These are phyloP conservation scores for Colletotrichum liriopes DNA, from an alignment of 2,329 filamentous ascomycete genomes.

Conservation along the genomic window DNA sequence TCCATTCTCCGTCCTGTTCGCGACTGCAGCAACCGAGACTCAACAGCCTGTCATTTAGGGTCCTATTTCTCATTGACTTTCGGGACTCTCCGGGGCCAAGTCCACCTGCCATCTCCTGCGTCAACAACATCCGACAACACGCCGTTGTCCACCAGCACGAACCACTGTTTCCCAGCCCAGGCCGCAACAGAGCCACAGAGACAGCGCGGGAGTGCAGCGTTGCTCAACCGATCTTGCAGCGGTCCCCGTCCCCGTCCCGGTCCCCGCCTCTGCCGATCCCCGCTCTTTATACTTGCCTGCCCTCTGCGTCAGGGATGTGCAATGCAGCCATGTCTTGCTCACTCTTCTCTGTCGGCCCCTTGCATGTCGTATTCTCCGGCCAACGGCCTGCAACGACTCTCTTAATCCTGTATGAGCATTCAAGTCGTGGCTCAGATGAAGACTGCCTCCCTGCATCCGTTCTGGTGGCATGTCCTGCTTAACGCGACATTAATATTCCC, in stretches of 20 bases:
- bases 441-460: too few species aligned
- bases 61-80: not conserved
- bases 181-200: conserved; percentile 3
- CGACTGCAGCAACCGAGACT: not conserved
- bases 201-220: not conserved
- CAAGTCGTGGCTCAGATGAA: not conserved
- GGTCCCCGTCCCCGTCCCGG: conserved; percentile 22
- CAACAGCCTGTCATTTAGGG: not conserved
- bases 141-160: conserved; percentile 11
- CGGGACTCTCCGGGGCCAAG: not conserved
- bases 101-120: not conserved
- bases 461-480: not conserved
- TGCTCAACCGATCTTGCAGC: conserved; percentile 29
- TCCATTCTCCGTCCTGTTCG: not conserved
- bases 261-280: conserved; percentile 20
- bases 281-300: conserved; percentile 24
- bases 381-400: not conserved
- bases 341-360: conserved; percentile 9
- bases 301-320: conserved; percentile 30
- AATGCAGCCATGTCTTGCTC: conserved; percentile 20
- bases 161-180: conserved; percentile 14
- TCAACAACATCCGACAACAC: conserved; percentile 1
- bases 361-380: conserved; percentile 11
- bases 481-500: not conserved
- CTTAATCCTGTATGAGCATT: not conserved